Evolutionary conservation across 2,329 filamentous ascomycete genomes (phyloP), one percentile per base, ranked within the genome.

Genomic region (Pseudopithomyces maydicus): DNA sequence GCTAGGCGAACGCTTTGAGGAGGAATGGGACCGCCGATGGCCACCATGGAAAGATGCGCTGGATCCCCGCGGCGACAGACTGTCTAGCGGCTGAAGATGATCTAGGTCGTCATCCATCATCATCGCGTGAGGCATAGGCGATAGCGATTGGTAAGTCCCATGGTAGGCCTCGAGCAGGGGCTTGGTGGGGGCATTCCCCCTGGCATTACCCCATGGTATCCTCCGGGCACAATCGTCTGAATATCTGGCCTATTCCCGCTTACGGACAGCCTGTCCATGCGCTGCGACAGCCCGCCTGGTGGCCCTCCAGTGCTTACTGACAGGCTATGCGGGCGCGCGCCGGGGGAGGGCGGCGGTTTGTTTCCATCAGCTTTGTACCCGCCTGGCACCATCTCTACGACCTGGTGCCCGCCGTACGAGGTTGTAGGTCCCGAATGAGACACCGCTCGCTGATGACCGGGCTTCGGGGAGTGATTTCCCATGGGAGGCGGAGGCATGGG

Each of bases 71-170:
- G 74, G 70, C 23, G 66, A 73, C 36, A 67, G 62, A 47, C 65
- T 69, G 47, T 75, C 70, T 39, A 76, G 58, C 17, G 73, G 67
- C 36, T 66, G 70, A 19, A 76, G 70, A 61, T 75, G 75, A 54
- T 84, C 81, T 10, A 87, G 81, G 35, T 83, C 80, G 29, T 81
- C 75, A 46, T 80, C 69, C 22, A 93, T 80, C 66, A 85, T 80
- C 56, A 85, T 79, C 0, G 93, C 91, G 0, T 92, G 92, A 0
- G 93, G 93, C 91, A 97, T 97, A 0, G 94, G 93, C 0, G 93
- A 97, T 67, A 96, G 90, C 56, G 91, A 91, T 76, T 98, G 94
- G 68, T 96, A 98, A 0, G 93, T 97, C 38, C 94, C 94, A 60
- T 89, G 90, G 77, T 98, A 98, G 0, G 95, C 89, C 77, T 98